Percentiles rank a stretch among this genome's conserved stretches.
These are phyloP conservation scores for Acidiella bohemica DNA, from an alignment of 495 filamentous ascomycete genomes.

Conservation along the genomic window DNA sequence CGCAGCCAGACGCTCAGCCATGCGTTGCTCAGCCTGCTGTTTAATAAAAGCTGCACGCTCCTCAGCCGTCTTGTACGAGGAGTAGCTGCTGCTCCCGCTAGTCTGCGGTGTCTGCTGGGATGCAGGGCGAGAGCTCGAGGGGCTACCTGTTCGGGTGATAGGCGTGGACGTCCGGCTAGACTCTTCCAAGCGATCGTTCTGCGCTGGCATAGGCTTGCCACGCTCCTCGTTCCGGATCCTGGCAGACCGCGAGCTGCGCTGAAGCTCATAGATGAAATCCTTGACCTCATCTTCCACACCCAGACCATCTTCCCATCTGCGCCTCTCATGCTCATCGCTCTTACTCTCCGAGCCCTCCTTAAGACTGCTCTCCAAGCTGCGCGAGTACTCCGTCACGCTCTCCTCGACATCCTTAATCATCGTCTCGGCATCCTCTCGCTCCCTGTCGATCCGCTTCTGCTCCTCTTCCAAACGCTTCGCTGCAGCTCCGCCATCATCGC, in stretches of 20 bases:
- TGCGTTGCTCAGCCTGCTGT: conserved; percentile 89
- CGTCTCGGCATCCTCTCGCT: conserved; percentile 83
- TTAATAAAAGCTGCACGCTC: conserved; percentile 92
- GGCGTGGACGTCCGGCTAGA: conserved; percentile 6
- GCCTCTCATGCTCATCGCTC: conserved; percentile 70
- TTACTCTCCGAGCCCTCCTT: conserved; percentile 63
- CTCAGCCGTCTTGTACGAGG: conserved; percentile 76
- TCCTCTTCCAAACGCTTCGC: conserved; percentile 74
- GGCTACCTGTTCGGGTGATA: conserved; percentile 23
- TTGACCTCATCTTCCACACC: conserved; percentile 93
- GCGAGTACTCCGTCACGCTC: conserved; percentile 79
- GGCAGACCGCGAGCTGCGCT: conserved; percentile 65
- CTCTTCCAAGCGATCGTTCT: conserved; percentile 1
- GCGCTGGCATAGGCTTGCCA: conserved; percentile 17
- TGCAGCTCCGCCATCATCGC: conserved; percentile 58
- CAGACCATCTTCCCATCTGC: conserved; percentile 91
- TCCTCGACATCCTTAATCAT: conserved; percentile 98
- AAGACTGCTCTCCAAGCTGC: conserved; percentile 69
- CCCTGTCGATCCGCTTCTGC: conserved; percentile 60
- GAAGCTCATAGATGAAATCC: conserved; percentile 94
- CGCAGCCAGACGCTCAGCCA: conserved; percentile 94
- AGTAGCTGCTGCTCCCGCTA: conserved; percentile 42
- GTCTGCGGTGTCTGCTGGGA: conserved; percentile 31
- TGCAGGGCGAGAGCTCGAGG: too few species aligned
- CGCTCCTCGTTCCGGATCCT: conserved; percentile 64